These are phyloP conservation scores for Boletus sp. DNA, from an alignment of 1,284 basidiomycete species.

Conservation along the genomic window DNA sequence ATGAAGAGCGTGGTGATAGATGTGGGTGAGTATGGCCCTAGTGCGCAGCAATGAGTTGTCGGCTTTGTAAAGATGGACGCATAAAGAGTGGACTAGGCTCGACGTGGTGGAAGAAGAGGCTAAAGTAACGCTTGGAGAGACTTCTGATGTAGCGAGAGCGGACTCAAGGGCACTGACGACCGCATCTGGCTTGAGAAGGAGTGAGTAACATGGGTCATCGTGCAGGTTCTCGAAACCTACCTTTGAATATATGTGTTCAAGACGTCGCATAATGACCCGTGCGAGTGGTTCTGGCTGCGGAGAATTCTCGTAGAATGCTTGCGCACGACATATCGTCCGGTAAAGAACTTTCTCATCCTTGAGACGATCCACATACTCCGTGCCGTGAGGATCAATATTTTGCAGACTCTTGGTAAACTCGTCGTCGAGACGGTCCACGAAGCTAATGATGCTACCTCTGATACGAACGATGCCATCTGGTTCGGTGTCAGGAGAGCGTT, in stretches of 20 bases:
- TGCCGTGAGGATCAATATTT: slow-evolving; percentile 97
- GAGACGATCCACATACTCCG: slow-evolving; percentile 94
- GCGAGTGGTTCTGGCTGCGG: slow-evolving; percentile 75
- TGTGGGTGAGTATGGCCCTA: slow-evolving; percentile 95
- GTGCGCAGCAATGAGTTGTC: slow-evolving; percentile 89
- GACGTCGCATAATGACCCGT: slow-evolving; percentile 88
- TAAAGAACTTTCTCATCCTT: slow-evolving; percentile 96
- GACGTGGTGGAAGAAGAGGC: slow-evolving; percentile 56
- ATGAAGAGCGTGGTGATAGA: slow-evolving; percentile 95
- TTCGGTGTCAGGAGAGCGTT: slow-evolving; percentile 78
- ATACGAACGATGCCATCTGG: slow-evolving; percentile 69
- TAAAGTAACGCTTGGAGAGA: slow-evolving; percentile 58
- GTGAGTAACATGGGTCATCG: slow-evolving; percentile 6
- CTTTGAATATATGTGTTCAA: slow-evolving; percentile 99
- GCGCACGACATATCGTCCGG: slow-evolving; percentile 87
- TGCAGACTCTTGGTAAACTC: slow-evolving; percentile 98
- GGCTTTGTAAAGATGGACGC: slow-evolving; percentile 91
- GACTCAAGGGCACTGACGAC: slow-evolving; percentile 91
- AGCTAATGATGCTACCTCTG: slow-evolving; percentile 89
- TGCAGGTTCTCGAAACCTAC: slow-evolving; percentile 37
- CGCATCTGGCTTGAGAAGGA: slow-evolving; percentile 70
- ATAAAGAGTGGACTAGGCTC: slow-evolving; percentile 82
- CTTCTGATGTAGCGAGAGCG: slow-evolving; percentile 51
- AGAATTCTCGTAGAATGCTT: slow-evolving; percentile 86
- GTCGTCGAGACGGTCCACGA: slow-evolving; percentile 95